These are phyloP conservation scores for Papiliotrema fonsecae DNA, from an alignment of 1,284 basidiomycete species.

Conservation along the genomic window DNA sequence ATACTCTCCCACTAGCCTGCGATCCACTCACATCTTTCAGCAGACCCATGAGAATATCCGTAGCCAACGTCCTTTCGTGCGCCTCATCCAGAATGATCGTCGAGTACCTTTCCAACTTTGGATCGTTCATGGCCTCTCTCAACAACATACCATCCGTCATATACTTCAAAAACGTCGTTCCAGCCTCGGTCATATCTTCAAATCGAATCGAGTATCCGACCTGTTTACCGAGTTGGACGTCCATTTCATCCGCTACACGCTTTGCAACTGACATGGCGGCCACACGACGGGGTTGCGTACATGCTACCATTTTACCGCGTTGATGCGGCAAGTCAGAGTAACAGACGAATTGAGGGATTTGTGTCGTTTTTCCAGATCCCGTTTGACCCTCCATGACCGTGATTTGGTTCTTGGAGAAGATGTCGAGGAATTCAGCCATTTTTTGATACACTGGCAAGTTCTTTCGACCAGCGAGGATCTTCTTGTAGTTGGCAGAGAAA, in stretches of 20 bases:
- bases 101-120: conserved; percentile 80
- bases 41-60: conserved; percentile 97
- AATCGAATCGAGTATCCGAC: conserved; percentile 99
- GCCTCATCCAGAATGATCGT: conserved; percentile 98
- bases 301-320: conserved; percentile 86
- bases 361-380: conserved; percentile 96
- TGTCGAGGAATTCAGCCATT: conserved; percentile 85
- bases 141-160: conserved; percentile 99
- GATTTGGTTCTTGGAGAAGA: conserved; percentile 81
- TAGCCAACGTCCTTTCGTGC: conserved; percentile 95
- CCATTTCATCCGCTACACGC: conserved; percentile 74
- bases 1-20: neutral
- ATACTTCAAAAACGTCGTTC: conserved; percentile 91
- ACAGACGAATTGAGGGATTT: conserved; percentile 95
- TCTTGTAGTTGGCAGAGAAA: conserved; percentile 74
- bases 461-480: conserved; percentile 77
- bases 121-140: conserved; percentile 96
- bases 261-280: conserved; percentile 98
- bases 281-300: conserved; percentile 94
- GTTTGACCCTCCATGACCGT: conserved; percentile 98
- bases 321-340: conserved; percentile 87
- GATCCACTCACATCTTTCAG: conserved; percentile 52
- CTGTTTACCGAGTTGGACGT: conserved; percentile 79
- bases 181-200: conserved; percentile 92
- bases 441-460: conserved; percentile 88